Conservation (phyloP, 1,284 basidiomycete species). For the Athelia sp. region DNA sequence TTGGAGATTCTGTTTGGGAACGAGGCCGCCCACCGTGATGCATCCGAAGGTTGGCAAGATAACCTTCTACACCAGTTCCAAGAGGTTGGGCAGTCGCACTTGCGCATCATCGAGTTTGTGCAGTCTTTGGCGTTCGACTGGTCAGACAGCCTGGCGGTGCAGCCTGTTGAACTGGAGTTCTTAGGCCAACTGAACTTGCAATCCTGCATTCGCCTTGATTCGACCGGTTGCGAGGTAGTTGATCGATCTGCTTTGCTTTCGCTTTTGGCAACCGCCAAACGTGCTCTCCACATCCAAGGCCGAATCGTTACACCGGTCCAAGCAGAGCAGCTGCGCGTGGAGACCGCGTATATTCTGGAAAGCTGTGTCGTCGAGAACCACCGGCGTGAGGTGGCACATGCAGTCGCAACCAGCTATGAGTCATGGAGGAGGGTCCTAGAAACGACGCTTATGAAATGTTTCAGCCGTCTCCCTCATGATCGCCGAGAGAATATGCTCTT, state of each 20-base stretch:
- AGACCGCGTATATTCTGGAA: constrained; percentile 74
- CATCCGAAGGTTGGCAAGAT: constrained; percentile 39
- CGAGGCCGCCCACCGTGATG: constrained; percentile 42
- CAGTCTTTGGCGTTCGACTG: constrained; percentile 86
- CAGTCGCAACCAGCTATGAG: constrained; percentile 67
- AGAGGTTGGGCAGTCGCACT: constrained; percentile 75
- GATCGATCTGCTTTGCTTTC: constrained; percentile 69
- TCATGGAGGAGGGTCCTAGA: constrained; percentile 84
- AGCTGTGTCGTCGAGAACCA: constrained; percentile 87
- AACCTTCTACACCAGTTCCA: constrained; percentile 56
- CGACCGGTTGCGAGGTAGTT: constrained; percentile 77
- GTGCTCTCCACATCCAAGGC: constrained; percentile 64
- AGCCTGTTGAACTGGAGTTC: constrained; percentile 61
- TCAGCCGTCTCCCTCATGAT: constrained; percentile 75
- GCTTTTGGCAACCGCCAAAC: constrained; percentile 58
- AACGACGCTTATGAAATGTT: constrained; percentile 79
- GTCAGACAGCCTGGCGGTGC: constrained; percentile 67
- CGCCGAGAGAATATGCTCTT: constrained; percentile 83
- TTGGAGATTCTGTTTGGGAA: constrained; percentile 73
- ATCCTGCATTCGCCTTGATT: constrained; percentile 67
- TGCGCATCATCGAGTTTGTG: constrained; percentile 84
- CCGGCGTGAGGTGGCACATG: constrained; percentile 72
- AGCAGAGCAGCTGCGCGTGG: constrained; percentile 63
- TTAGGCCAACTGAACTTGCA: constrained; percentile 70
- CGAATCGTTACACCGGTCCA: constrained; percentile 59